Conservation (phyloP, 257 asterid genomes). For the Penstemon davidsonii region DNA sequence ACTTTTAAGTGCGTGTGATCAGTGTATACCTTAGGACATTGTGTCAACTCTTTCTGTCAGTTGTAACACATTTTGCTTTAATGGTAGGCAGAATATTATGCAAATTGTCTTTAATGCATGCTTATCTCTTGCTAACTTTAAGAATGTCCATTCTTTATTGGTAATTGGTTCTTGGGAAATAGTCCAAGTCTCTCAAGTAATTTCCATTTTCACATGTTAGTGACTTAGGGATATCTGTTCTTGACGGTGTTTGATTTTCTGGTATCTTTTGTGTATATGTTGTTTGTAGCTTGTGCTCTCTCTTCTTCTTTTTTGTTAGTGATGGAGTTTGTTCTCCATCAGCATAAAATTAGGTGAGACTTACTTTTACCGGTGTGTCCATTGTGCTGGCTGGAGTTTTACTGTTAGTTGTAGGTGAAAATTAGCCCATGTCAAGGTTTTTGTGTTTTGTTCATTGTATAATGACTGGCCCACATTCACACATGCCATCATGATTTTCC, state of each 20-base stretch:
- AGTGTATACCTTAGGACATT: constrained; percentile 8
- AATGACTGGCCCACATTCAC: constrained; percentile 20
- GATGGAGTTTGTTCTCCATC: background rate
- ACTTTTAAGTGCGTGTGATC: background rate
- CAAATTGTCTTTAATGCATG: constrained; percentile 11
- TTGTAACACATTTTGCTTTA: constrained; percentile 13
- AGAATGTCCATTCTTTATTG: background rate
- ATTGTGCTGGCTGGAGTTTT: constrained; percentile 22
- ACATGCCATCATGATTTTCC: constrained; percentile 24
- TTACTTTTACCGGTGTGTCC: constrained; percentile 19
- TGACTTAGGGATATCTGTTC: constrained; percentile 1
- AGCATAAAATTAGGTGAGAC: constrained; percentile 5
- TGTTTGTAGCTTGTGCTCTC: background rate
- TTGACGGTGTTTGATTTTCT: constrained; percentile 11
- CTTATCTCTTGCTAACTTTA: background rate
- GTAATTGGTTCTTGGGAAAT: constrained; percentile 4
- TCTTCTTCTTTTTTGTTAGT: background rate
- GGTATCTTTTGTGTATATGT: constrained; percentile 1
- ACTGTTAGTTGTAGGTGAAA: constrained; percentile 21
- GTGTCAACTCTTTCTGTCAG: constrained; percentile 12
- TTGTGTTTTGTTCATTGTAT: constrained; percentile 20
- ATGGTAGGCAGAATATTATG: constrained; percentile 13
- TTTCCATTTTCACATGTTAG: constrained; percentile 4
- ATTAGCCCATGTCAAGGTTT: constrained; percentile 16
- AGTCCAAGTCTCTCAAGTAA: constrained; percentile 16